Evolutionary conservation across 306 rosid genomes (phyloP).

Genomic region (Trichosanthes truncata): DNA sequence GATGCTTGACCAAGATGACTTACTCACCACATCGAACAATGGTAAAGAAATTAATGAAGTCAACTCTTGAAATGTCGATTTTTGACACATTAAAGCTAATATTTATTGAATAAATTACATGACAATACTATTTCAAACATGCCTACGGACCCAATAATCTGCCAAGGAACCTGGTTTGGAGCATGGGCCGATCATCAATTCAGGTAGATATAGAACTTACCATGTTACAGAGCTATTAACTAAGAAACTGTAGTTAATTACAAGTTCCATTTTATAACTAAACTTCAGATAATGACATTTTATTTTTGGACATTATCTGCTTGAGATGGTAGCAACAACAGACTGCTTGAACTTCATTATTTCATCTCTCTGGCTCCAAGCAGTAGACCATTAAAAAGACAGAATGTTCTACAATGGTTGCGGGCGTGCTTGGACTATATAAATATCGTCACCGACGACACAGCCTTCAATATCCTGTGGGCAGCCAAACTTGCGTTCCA

Average conservation of each 20-base stretch:
- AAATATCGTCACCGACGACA: constrained; percentile 72
- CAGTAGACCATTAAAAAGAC: neutral
- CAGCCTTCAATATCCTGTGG: constrained; percentile 95
- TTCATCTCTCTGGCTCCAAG: neutral
- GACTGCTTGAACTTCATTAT: neutral
- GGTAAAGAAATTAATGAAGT: neutral
- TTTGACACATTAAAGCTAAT: neutral
- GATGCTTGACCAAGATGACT: no score
- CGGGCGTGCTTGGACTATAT: constrained; percentile 82
- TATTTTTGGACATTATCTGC: neutral
- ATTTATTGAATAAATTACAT: neutral
- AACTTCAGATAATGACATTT: neutral
- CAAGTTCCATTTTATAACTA: neutral
- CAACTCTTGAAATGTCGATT: neutral
- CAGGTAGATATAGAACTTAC: neutral
- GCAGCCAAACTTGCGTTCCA: constrained; percentile 73
- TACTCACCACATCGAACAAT: no score
- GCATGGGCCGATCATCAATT: no score
- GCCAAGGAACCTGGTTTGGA: neutral
- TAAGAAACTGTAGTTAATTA: neutral
- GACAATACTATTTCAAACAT: neutral
- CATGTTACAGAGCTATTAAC: neutral
- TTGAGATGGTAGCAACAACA: neutral
- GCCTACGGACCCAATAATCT: neutral
- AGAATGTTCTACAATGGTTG: constrained; percentile 45